Evolutionary conservation across 176 grass and related monocot species (phyloP), one percentile per base, ranked within the genome.

Genomic region (Cymbopogon citratus): DNA sequence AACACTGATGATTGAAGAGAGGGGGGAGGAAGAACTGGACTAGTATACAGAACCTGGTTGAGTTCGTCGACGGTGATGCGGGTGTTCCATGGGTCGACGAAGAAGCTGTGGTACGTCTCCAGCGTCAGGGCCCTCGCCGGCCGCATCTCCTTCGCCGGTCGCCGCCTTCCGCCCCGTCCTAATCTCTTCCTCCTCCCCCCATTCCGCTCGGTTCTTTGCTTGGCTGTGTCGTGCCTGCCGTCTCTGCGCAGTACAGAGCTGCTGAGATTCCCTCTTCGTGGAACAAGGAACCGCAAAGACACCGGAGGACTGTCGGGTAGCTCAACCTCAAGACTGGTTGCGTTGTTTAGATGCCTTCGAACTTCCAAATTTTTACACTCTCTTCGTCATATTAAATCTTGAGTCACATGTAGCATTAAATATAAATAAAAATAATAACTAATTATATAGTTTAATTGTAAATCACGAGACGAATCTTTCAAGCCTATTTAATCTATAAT

Each of bases 71-170:
- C 3, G 71, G n/a, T 84, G 76, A 94, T 60, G 14, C 24, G 5
- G 46, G 72, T 8, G 45, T 13, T 43, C 66, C 74, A 69, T n/a
- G 76, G 79, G 15, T 88, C 84, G 44, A 34, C 19, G 81, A 91
- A 89, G 83, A 91, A 87, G 29, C 63, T 59, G 80, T 68, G 67
- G 84, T 94, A 94, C 76, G 74, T 87, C 79, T 88, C 80, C 62
- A 94, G 84, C 75, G 83, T 84, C 35, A 88, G 79, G 34, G 12
- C 0, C 21, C 13, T 41, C 27, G 69, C 61, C 84, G 33, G 38
- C 83, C 13, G 38, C 83, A 26, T 80, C 57, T 49, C 68, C 76
- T 31, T 16, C 76, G 6, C 57, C 23, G 11, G 39, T 15, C 39
- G 31, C 48, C 16, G 18, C 40, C 11, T 14, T 39, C 76, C 54